Evolutionary conservation across 139 green algal genomes (phyloP).

Genomic region (Bryopsis sp.): DNA sequence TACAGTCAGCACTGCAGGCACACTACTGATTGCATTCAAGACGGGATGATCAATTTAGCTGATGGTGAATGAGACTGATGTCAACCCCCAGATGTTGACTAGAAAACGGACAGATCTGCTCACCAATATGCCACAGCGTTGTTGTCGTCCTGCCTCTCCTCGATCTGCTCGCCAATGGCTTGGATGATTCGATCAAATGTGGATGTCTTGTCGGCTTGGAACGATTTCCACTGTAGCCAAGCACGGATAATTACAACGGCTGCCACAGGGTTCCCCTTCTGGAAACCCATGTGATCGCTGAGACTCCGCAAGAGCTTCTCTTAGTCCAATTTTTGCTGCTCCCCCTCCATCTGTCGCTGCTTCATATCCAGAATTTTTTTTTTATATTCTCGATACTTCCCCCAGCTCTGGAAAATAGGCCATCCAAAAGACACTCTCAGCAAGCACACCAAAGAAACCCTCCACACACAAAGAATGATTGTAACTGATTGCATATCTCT

Average conservation of each 20-base stretch:
- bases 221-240: conserved; percentile 47
- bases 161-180: conserved; percentile 69
- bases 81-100: too few species aligned
- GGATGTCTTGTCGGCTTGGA: conserved; percentile 75
- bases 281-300: conserved; percentile 63
- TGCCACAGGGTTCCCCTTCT: conserved; percentile 68
- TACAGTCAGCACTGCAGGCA: too few species aligned
- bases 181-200: conserved; percentile 94
- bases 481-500: neutral
- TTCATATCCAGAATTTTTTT: neutral
- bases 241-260: conserved; percentile 81
- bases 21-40: too few species aligned
- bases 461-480: neutral
- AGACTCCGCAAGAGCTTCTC: conserved; percentile 66
- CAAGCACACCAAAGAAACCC: neutral
- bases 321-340: conserved; percentile 78
- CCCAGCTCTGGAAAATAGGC: neutral
- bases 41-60: too few species aligned
- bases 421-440: neutral
- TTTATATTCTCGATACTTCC: neutral
- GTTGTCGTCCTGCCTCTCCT: conserved; percentile 82
- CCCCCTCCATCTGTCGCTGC: conserved; percentile 14
- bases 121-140: conserved; percentile 81
- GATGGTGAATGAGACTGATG: too few species aligned
- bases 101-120: too few species aligned